Evolutionary conservation across 2,329 filamentous ascomycete species (phyloP), one percentile per base, ranked within the genome.

Genomic region (Alternaria consortialis): DNA sequence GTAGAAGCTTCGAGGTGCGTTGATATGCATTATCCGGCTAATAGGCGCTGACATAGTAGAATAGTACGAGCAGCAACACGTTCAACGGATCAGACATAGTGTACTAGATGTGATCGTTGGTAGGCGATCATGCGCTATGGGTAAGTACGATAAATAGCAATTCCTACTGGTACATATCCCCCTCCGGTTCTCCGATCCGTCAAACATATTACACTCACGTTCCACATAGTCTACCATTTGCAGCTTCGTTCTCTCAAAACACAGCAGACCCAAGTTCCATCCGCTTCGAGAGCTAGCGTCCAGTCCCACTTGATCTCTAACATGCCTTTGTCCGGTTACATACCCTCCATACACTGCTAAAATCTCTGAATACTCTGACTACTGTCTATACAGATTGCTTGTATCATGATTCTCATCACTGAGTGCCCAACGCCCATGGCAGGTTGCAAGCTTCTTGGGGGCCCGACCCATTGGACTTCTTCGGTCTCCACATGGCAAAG

Each of bases 401-500:
- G 7, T 2, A 37, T 37, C 6, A 20, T 15, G 29, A 5, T 29
- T 11, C 17, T 56, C 43, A 56, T 13, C 27, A 15, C 51, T 39
- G 36, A 44, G 40, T 56, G 46, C 54, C 58, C 44, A 62, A 42
- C 48, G 43, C 56, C 70, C 74, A 75, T 46, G 74, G 73, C 56
- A 72, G 53, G 53, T 63, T 65, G 12, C 71, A 56, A 12, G 64
- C 58, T 25, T 56, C 58, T 25, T 62, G 61, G 44, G 56, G 57
- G 17, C 54, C 25, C 53, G 47, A 62, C 66, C 66, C 65, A 7
- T 58, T 32, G 20, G 71, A 69, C 51, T 53, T 60, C 40, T 64
- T 70, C 12, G 75, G 74, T 58, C 75, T 70, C 75, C 75, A 78
- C 75, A 78, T 78, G 8, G 72, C 65, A 29, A 64, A 74, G 13